Evolutionary conservation across 495 filamentous ascomycete species (phyloP).

Genomic region (Sphaerosporella brunnea): DNA sequence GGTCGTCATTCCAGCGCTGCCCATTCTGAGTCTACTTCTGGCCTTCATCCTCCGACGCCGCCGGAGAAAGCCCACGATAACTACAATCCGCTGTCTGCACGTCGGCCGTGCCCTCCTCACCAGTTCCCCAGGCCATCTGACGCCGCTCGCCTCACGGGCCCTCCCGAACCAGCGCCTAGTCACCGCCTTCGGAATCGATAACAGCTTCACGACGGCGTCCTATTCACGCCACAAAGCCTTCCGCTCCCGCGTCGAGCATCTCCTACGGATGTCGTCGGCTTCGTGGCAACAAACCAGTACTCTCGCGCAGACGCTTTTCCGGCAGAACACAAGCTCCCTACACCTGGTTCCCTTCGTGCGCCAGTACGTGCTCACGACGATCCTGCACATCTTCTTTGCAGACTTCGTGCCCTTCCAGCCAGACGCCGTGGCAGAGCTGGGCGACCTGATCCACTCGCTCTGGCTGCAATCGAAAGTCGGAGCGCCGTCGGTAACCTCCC

Average conservation of each 20-base stretch:
- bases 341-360: conserved; percentile 5
- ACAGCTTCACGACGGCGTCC: conserved; percentile 42
- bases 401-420: not conserved
- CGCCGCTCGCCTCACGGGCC: conserved; percentile 29
- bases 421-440: conserved; percentile 25
- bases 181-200: conserved; percentile 40
- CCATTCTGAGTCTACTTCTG: no score
- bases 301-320: not conserved
- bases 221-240: conserved; percentile 28
- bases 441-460: conserved; percentile 36
- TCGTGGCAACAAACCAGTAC: conserved; percentile 27
- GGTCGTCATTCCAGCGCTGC: not conserved
- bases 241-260: conserved; percentile 16
- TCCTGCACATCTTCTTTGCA: conserved; percentile 32
- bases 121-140: conserved; percentile 11
- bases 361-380: conserved; percentile 13
- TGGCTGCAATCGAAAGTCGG: conserved; percentile 39
- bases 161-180: conserved; percentile 35
- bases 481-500: conserved; percentile 5
- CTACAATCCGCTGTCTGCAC: not conserved
- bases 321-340: conserved; percentile 6
- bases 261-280: conserved; percentile 20
- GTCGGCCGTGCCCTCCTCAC: not conserved
- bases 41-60: not conserved
- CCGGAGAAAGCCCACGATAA: not conserved